Evolutionary conservation across 1,139 yeast species (phyloP), one percentile per base, ranked within the genome.

Genomic region (Pichia sp.): DNA sequence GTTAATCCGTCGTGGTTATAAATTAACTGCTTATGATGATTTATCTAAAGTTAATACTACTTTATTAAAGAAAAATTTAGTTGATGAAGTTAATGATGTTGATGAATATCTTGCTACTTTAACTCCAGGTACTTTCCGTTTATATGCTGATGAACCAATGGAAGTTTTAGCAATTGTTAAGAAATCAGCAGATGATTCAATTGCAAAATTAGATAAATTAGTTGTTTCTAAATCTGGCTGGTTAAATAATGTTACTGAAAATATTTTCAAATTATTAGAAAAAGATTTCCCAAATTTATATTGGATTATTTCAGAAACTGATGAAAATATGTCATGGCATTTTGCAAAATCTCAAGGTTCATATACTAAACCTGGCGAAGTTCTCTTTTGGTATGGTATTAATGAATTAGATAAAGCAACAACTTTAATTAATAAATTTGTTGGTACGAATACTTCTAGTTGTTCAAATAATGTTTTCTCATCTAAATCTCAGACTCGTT

Each of bases 201-300:
- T 85, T 47, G 84, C 97, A n/a, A 78, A 75, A 47, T 70, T 92
- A 53, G 96, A 87, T 65, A 89, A 87, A 65, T 87, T 92, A 62
- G 73, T 89, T 55, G 87, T 95, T 30, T 79, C 95, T 30, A 82
- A 85, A 64, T 78, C 86, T 49, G 97, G 97, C 38, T 92, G 99
- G 99, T 80, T 92, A 62, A 92, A 92, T 70, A 92, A 90, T 57
- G 97, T 92, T 48, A 85, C 96, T 47, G 99, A 92, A 60, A 92
- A 90, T 66, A 85, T 94, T 48, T 92, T 95, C 78, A 77, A 74
- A 47, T 80, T 95, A 22, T 75, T 92, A 56, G 79, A 74, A 56
- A 84, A 82, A 59, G 96, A 90, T 61, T 84, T 78, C 64, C 56
- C 73, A 34, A 67, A 80, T 12, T 73, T 94, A 54, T 89, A 82